Evolutionary conservation across 257 asterid genomes (phyloP).

Genomic region (Echites panduratus): DNA sequence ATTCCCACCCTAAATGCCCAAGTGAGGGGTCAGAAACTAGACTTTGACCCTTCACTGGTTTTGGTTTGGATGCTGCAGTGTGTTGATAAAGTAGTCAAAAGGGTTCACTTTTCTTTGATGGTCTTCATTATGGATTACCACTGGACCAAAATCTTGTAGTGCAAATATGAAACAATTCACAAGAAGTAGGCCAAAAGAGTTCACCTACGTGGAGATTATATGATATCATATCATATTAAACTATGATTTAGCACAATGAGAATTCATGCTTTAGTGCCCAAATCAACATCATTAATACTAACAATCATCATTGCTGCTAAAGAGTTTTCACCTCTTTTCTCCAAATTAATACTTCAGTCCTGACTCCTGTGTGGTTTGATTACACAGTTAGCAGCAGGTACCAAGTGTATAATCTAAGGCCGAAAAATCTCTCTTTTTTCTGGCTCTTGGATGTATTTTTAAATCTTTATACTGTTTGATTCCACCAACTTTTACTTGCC

Average conservation of each 20-base stretch:
- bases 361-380: neutral
- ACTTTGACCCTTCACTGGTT: too few relatives aligned
- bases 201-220: neutral
- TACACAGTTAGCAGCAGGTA: neutral
- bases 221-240: neutral
- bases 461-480: neutral
- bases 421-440: neutral
- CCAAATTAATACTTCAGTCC: neutral
- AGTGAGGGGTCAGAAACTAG: too few relatives aligned
- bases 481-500: conserved; percentile 1
- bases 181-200: conserved; percentile 2
- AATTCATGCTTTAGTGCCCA: neutral
- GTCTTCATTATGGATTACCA: neutral
- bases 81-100: neutral
- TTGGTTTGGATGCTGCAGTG: neutral
- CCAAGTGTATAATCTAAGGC: neutral
- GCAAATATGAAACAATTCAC: neutral
- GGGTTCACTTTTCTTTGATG: neutral
- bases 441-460: neutral
- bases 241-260: neutral
- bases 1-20: too few relatives aligned
- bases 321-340: neutral
- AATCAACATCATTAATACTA: neutral
- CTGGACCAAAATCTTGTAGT: neutral
- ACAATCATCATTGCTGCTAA: neutral